phyloP scores from a whole-genome alignment of 371 early-diverging fungal genomes.

The Apophysomyces sp. region DNA sequence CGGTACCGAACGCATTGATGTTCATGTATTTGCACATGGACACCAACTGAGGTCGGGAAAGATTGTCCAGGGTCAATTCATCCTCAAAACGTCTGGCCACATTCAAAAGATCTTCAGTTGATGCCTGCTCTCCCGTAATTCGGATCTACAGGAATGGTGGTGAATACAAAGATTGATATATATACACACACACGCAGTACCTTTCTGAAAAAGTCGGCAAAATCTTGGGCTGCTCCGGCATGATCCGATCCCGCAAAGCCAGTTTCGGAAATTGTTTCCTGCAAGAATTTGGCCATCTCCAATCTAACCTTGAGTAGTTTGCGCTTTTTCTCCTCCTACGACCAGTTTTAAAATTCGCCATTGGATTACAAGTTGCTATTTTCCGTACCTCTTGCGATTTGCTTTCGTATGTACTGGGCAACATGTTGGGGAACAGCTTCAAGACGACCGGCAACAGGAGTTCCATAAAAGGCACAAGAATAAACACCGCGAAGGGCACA shows the following conservation, averaged over 20 bases:
- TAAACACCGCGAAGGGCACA: slow-evolving; percentile 90
- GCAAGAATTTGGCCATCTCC: slow-evolving; percentile 94
- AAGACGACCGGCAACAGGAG: slow-evolving; percentile 89
- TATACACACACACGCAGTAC: slow-evolving; percentile 33
- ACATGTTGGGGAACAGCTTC: slow-evolving; percentile 95
- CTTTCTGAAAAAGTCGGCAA: slow-evolving; percentile 80
- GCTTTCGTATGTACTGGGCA: slow-evolving; percentile 95
- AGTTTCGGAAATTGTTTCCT: slow-evolving; percentile 92
- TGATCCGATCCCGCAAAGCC: slow-evolving; percentile 60
- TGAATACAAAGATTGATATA: no score
- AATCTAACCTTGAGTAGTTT: slow-evolving; percentile 86
- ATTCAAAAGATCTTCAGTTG: slow-evolving; percentile 79
- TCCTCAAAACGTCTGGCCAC: slow-evolving; percentile 90
- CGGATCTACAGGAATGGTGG: slow-evolving; percentile 61
- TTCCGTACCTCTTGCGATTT: slow-evolving; percentile 79
- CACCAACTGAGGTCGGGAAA: slow-evolving; percentile 92
- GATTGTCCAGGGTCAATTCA: slow-evolving; percentile 89
- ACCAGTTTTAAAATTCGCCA: no score
- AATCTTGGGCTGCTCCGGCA: slow-evolving; percentile 73
- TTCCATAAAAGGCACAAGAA: slow-evolving; percentile 95
- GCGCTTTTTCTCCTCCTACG: slow-evolving; percentile 87
- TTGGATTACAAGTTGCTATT: no score
- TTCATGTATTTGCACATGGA: slow-evolving; percentile 94
- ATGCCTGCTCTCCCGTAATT: slow-evolving; percentile 80
- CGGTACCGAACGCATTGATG: slow-evolving; percentile 94